These are phyloP conservation scores for Alternaria postmessia DNA, from an alignment of 2,329 filamentous ascomycete species.

Conservation along the genomic window DNA sequence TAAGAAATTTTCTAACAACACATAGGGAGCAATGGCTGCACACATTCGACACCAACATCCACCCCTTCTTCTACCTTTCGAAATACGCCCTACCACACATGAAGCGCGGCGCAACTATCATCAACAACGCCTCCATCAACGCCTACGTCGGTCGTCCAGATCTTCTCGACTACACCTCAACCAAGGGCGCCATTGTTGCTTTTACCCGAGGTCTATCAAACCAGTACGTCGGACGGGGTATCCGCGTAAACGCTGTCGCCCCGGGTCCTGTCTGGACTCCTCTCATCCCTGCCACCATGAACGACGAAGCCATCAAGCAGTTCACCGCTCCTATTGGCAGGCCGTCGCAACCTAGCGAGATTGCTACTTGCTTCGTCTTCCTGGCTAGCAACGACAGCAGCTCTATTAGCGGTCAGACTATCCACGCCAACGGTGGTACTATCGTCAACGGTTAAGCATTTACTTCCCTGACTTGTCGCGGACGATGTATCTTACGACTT, in stretches of 20 bases:
- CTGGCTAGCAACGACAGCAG: constrained; percentile 77
- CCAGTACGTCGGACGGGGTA: constrained; percentile 74
- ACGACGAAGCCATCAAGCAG: constrained; percentile 69
- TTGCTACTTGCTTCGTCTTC: constrained; percentile 83
- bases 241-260: constrained; percentile 78
- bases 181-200: constrained; percentile 78
- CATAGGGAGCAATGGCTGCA: constrained; percentile 76
- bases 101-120: constrained; percentile 76
- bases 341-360: constrained; percentile 80
- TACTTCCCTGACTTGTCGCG: neutral
- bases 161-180: constrained; percentile 82
- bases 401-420: constrained; percentile 76
- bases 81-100: constrained; percentile 81
- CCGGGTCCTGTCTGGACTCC: constrained; percentile 68
- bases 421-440: constrained; percentile 64
- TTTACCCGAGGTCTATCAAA: constrained; percentile 82
- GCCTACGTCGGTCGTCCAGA: constrained; percentile 82
- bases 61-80: constrained; percentile 80
- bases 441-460: constrained; percentile 43
- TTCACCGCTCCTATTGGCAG: constrained; percentile 79
- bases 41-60: constrained; percentile 85
- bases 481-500: constrained; percentile 9
- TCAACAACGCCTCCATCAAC: constrained; percentile 87
- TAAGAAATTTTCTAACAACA: constrained; percentile 18
- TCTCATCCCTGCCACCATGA: constrained; percentile 54